Percentiles rank a stretch among this genome's conserved stretches.
These are phyloP conservation scores for Bocquillonia castaneifolia DNA, from an alignment of 441 rosid species.

Conservation along the genomic window DNA sequence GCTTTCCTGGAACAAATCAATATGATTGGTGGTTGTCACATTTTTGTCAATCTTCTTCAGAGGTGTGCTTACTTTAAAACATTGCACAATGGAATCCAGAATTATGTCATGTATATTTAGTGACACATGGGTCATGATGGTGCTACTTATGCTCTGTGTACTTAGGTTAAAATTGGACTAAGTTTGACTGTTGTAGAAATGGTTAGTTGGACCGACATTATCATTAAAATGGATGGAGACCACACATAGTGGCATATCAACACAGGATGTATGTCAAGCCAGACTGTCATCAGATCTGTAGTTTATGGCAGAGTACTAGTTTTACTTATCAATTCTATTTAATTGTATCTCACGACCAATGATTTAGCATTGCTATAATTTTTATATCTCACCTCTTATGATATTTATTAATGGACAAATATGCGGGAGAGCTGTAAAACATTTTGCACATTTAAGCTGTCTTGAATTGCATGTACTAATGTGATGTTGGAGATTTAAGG, in stretches of 20 bases:
- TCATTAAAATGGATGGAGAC: neutral
- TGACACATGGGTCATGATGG: neutral
- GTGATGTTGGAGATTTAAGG: neutral
- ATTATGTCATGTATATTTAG: neutral
- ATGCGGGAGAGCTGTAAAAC: no score
- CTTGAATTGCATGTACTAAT: neutral
- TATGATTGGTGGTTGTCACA: conserved; percentile 73
- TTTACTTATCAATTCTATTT: neutral
- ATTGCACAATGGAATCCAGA: neutral
- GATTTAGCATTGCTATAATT: neutral
- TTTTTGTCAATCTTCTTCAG: conserved; percentile 90
- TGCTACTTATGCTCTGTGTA: neutral
- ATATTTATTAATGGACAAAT: no score
- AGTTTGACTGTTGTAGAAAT: neutral
- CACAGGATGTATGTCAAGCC: neutral
- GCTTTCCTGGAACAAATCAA: conserved; percentile 91
- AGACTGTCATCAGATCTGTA: neutral
- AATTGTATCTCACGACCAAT: neutral
- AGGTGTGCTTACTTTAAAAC: conserved; percentile 44
- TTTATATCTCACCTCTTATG: neutral
- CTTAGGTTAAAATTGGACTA: neutral
- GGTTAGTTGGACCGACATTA: neutral
- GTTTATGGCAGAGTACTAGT: neutral
- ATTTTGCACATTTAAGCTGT: neutral
- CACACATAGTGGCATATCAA: neutral